Evolutionary conservation across 768 basidiomycete species (phyloP).

Genomic region (Clathrus columnatus): DNA sequence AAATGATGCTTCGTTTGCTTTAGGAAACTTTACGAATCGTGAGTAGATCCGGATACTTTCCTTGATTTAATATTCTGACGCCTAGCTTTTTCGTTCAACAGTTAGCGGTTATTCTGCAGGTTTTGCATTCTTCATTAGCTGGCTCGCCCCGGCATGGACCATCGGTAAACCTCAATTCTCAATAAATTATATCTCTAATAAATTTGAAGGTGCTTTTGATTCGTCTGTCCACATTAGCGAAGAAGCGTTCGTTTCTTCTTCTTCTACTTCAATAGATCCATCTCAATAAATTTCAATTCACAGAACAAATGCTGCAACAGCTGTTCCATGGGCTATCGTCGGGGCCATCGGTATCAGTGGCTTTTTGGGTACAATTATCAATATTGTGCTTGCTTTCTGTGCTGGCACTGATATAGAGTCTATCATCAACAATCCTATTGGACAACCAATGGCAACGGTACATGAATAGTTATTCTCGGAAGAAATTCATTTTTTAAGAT

Average conservation of each 20-base stretch:
- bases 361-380: constrained; percentile 37
- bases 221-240: constrained; percentile 60
- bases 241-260: constrained; percentile 33
- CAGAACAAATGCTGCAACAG: constrained; percentile 48
- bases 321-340: constrained; percentile 64
- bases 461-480: constrained; percentile 4
- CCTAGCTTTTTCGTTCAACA: constrained; percentile 12
- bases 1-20: constrained; percentile 32
- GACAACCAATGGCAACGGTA: constrained; percentile 34
- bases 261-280: neutral
- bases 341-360: constrained; percentile 46
- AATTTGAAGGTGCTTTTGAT: constrained; percentile 35
- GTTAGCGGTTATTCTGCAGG: constrained; percentile 36
- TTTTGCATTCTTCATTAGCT: constrained; percentile 35
- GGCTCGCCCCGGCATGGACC: constrained; percentile 38
- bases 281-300: neutral
- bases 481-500: constrained; percentile 1
- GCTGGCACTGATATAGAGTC: constrained; percentile 47
- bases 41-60: neutral
- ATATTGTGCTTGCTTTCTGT: constrained; percentile 53
- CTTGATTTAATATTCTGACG: neutral
- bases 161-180: constrained; percentile 23
- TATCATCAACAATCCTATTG: constrained; percentile 31
- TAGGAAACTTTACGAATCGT: constrained; percentile 33
- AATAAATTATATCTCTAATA: neutral